Evolutionary conservation across 257 asterid species (phyloP), one percentile per base, ranked within the genome.

Genomic region (Marsdenia floribunda): DNA sequence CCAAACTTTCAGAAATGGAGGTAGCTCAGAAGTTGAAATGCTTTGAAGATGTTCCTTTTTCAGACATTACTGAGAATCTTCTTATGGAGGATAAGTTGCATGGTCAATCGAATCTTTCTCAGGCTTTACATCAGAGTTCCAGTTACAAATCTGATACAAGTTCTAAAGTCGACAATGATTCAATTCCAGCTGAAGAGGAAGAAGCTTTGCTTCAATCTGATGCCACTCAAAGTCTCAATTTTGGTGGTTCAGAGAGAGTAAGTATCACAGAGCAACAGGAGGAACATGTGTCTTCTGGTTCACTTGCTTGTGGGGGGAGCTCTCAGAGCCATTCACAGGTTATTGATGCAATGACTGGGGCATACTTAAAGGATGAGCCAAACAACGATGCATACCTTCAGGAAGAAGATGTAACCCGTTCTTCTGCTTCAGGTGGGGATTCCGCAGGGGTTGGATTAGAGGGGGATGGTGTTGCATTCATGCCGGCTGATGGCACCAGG

Each of bases 391-490:
- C 64, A 24, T 86, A 71, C 52, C 64, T 63, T 74, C 79, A 84
- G 59, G 58, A 22, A 57, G 66, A 50, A 61, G 85, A 74, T 53
- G 53, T 70, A 26, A 70, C 57, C 37, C 80, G 82, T 82, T 77
- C 86, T 53, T 77, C 75, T 73, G 73, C 70, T 8, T 73, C 70
- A 6, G 80, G 54, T 80, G 80, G 75, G 71, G 77, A 71, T 18
- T 75, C 85, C 59, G 59, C 75, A 2, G 80, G 72, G 78, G 68
- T 77, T 58, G 79, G 54, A 42, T 73, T 81, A 26, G 88, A 81
- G 38, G 79, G 26, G 59, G 69, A 70, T 38, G 65, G 21, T 37
- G 68, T 70, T 53, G 68, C 80, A 10, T 52, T 74, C 52, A 68
- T 78, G 13, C 71, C 85, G 19, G 78, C 74, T 73, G 83, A 87